These are phyloP conservation scores for Eucalyptus tenuipes DNA, from an alignment of 345 rosid species.

Conservation along the genomic window DNA sequence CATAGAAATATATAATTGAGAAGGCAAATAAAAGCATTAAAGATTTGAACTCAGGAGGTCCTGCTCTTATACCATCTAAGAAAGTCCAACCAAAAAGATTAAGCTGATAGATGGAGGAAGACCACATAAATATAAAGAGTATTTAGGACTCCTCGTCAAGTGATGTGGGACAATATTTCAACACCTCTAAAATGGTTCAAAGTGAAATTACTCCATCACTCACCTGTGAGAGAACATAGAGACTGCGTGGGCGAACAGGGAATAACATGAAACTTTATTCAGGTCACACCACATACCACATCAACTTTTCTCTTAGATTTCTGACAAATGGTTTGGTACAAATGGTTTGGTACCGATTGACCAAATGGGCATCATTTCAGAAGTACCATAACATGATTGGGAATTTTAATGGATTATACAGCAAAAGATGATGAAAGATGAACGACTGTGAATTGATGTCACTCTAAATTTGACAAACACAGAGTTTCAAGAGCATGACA, in stretches of 20 bases:
- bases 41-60: not conserved
- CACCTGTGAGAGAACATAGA: not conserved
- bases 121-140: not conserved
- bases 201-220: not conserved
- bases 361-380: not conserved
- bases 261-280: not conserved
- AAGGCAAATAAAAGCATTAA: not conserved
- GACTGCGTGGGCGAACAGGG: not conserved
- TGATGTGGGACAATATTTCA: not conserved
- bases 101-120: not conserved
- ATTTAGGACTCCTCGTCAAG: not conserved
- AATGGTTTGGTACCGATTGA: not conserved
- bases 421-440: not conserved
- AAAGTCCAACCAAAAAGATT: not conserved
- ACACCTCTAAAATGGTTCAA: not conserved
- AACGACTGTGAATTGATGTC: not conserved
- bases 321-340: not conserved
- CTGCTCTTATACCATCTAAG: not conserved
- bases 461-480: not conserved
- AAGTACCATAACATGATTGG: not conserved
- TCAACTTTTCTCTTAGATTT: not conserved
- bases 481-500: not conserved
- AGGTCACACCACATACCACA: not conserved
- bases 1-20: not conserved
- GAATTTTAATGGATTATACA: not conserved